Evolutionary conservation across 768 basidiomycete species (phyloP).

Genomic region (Boletus rubroflammeus): DNA sequence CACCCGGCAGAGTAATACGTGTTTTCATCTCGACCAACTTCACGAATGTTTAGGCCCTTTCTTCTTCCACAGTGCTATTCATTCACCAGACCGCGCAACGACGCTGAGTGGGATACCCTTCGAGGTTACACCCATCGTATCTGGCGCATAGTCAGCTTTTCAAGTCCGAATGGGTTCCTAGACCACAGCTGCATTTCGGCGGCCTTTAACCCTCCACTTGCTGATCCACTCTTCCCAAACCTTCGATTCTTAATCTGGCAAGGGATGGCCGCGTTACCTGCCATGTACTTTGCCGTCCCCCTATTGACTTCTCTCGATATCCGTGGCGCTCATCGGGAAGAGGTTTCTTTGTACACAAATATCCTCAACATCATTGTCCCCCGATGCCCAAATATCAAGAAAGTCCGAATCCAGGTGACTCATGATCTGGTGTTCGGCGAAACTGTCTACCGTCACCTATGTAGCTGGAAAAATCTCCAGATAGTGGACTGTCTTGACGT

Average conservation of each 20-base stretch:
- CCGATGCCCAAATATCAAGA: conserved; percentile 3
- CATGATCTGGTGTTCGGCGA: neutral
- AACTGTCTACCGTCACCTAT: neutral
- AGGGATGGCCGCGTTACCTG: neutral
- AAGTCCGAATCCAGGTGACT: neutral
- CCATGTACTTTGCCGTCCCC: neutral
- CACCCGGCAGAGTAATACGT: too few species aligned
- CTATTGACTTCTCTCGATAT: neutral
- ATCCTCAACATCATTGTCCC: conserved; percentile 1
- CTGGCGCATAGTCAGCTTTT: neutral
- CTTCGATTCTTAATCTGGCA: conserved; percentile 7
- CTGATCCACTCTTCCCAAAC: neutral
- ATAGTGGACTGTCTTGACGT: neutral
- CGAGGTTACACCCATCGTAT: conserved; percentile 1
- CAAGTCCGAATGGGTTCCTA: neutral
- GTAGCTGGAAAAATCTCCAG: neutral
- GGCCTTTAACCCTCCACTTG: neutral
- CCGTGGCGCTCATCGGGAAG: neutral
- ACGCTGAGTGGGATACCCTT: conserved; percentile 5
- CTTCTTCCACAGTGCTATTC: neutral
- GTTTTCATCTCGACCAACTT: neutral
- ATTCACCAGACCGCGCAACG: neutral
- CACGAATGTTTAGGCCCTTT: neutral
- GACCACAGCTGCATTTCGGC: neutral
- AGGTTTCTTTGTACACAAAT: neutral